Conservation (phyloP, 257 asterid genomes). For the Agastache rugosa region DNA sequence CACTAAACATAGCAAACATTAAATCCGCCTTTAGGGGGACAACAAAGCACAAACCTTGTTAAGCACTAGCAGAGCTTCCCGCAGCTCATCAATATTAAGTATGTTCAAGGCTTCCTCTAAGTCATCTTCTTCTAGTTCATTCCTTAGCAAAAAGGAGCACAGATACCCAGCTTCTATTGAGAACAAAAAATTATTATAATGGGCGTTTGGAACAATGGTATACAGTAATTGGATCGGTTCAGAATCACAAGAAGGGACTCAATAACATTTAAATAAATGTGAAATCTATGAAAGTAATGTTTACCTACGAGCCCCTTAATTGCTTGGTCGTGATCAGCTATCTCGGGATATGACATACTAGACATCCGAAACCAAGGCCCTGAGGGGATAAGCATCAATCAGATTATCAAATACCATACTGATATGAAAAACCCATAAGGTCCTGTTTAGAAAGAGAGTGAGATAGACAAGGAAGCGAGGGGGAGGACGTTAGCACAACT, state of each 20-base stretch:
- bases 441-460: neutral
- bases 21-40: constrained; percentile 7
- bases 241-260: constrained; percentile 24
- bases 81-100: constrained; percentile 71
- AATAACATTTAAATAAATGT: neutral
- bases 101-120: constrained; percentile 66
- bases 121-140: constrained; percentile 54
- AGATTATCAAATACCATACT: constrained; percentile 25
- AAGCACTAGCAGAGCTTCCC: constrained; percentile 65
- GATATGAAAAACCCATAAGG: constrained; percentile 6
- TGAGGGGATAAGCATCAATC: constrained; percentile 41
- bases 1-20: constrained; percentile 21
- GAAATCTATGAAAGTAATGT: constrained; percentile 29
- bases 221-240: constrained; percentile 8
- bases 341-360: constrained; percentile 72
- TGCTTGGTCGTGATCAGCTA: constrained; percentile 73
- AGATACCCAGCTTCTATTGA: constrained; percentile 69
- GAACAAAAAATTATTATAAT: constrained; percentile 22
- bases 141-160: constrained; percentile 48
- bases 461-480: neutral
- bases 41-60: constrained; percentile 55
- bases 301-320: constrained; percentile 72
- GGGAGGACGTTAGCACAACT: neutral
- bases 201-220: neutral
- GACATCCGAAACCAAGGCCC: constrained; percentile 98